Evolutionary conservation across 2,329 filamentous ascomycete species (phyloP).

Genomic region (Colletotrichum cordylinicola): DNA sequence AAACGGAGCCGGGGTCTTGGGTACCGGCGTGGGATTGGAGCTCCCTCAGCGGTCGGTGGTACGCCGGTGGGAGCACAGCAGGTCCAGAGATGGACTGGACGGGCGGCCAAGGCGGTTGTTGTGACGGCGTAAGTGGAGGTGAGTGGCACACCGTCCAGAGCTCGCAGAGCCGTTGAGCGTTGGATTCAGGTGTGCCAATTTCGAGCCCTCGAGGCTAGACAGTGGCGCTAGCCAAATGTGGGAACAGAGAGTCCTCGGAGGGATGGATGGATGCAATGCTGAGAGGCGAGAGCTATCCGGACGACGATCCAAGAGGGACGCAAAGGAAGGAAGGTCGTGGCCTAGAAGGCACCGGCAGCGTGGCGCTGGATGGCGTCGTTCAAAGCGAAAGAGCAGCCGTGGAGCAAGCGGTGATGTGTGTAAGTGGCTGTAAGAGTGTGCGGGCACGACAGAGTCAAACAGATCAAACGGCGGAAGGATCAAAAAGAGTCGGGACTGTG

Average conservation of each 20-base stretch:
- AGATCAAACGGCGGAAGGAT: neutral
- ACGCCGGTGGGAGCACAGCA: neutral
- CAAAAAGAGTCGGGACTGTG: neutral
- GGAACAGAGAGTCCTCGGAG: neutral
- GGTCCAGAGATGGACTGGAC: neutral
- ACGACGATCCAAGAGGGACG: neutral
- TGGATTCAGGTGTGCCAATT: conserved; percentile 17
- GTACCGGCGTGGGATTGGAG: neutral
- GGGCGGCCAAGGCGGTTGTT: conserved; percentile 1
- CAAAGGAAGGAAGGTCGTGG: neutral
- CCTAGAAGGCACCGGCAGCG: neutral
- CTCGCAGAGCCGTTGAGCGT: neutral
- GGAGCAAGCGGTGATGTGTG: neutral
- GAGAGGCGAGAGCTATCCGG: neutral
- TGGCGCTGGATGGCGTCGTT: neutral
- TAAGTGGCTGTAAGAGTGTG: neutral
- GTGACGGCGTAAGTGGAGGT: conserved; percentile 10
- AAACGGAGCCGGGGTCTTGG: neutral
- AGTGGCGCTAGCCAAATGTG: neutral
- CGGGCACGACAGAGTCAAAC: neutral
- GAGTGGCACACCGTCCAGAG: neutral
- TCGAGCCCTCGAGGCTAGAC: neutral
- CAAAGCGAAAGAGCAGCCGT: neutral
- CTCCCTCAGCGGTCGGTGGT: neutral
- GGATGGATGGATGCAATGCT: neutral